phyloP scores from a whole-genome alignment of 2,329 filamentous ascomycete genomes.

The Colletotrichum magnum region DNA sequence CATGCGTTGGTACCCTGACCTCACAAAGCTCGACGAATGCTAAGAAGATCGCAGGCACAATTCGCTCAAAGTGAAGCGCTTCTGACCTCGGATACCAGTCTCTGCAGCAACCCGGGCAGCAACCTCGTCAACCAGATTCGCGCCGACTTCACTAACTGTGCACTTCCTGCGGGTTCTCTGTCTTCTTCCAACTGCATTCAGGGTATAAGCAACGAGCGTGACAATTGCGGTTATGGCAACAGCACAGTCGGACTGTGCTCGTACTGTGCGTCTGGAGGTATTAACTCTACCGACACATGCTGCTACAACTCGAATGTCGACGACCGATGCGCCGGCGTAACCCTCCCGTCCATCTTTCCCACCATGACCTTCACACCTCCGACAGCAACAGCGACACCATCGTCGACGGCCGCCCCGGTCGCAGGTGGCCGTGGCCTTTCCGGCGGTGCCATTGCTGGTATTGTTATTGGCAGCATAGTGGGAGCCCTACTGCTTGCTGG shows the following conservation, averaged over 20 bases:
- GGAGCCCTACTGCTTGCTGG: constrained; percentile 79
- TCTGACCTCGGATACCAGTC: constrained; percentile 79
- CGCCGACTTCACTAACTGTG: constrained; percentile 92
- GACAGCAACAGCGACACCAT: constrained; percentile 61
- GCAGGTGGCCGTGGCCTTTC: constrained; percentile 67
- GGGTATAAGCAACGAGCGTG: constrained; percentile 83
- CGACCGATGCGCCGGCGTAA: constrained; percentile 80
- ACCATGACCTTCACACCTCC: constrained; percentile 72
- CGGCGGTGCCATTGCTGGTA: constrained; percentile 91
- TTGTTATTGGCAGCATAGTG: constrained; percentile 84
- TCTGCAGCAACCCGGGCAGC: constrained; percentile 77
- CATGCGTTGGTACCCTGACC: constrained; percentile 75
- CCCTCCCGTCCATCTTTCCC: constrained; percentile 81
- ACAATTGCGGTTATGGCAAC: constrained; percentile 87
- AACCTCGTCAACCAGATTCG: constrained; percentile 84
- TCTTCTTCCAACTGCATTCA: constrained; percentile 80
- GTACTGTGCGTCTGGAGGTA: constrained; percentile 86
- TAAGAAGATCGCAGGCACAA: constrained; percentile 70
- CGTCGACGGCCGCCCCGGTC: constrained; percentile 47
- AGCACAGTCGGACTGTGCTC: constrained; percentile 84
- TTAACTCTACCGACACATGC: constrained; percentile 95
- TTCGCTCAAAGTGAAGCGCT: constrained; percentile 91
- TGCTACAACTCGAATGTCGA: constrained; percentile 88
- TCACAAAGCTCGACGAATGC: constrained; percentile 38
- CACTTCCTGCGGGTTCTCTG: constrained; percentile 84